Conservation (phyloP, 805 yeast genomes). For the Tetrapisispora nanseiensis region DNA sequence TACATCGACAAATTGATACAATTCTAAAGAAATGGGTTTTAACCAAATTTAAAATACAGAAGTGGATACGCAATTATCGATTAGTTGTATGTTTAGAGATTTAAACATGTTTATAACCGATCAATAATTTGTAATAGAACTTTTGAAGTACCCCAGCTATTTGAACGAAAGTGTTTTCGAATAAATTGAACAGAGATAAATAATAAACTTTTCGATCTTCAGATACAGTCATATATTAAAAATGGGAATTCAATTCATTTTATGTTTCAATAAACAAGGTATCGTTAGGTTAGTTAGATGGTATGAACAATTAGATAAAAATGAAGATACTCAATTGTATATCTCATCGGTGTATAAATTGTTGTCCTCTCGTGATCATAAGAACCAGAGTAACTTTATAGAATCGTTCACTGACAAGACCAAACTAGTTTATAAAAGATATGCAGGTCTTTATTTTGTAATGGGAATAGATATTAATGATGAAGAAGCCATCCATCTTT, state of each 20-base stretch:
- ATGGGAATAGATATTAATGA: conserved; percentile 71
- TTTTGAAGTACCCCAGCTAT: too few relatives aligned
- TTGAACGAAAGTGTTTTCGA: too few relatives aligned
- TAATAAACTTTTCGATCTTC: background rate
- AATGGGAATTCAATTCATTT: conserved; percentile 73
- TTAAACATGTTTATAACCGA: too few relatives aligned
- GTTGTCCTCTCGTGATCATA: conserved; percentile 74
- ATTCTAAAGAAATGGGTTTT: background rate
- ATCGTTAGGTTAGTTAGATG: conserved; percentile 78
- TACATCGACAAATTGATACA: too few relatives aligned
- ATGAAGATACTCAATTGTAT: conserved; percentile 24
- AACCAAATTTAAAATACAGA: background rate
- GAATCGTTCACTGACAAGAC: conserved; percentile 46
- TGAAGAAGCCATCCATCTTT: conserved; percentile 74
- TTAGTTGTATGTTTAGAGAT: too few relatives aligned
- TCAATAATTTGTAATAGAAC: too few relatives aligned
- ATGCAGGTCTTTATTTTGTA: conserved; percentile 88
- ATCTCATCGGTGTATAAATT: conserved; percentile 56
- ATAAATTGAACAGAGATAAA: background rate
- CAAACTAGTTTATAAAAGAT: conserved; percentile 75
- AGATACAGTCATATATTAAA: background rate
- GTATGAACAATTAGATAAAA: conserved; percentile 36
- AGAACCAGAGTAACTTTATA: conserved; percentile 72
- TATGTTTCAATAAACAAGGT: conserved; percentile 90
- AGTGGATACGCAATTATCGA: too few relatives aligned